phyloP scores from a whole-genome alignment of 2,329 filamentous ascomycete species.

The Sordariomycetes sp. region DNA sequence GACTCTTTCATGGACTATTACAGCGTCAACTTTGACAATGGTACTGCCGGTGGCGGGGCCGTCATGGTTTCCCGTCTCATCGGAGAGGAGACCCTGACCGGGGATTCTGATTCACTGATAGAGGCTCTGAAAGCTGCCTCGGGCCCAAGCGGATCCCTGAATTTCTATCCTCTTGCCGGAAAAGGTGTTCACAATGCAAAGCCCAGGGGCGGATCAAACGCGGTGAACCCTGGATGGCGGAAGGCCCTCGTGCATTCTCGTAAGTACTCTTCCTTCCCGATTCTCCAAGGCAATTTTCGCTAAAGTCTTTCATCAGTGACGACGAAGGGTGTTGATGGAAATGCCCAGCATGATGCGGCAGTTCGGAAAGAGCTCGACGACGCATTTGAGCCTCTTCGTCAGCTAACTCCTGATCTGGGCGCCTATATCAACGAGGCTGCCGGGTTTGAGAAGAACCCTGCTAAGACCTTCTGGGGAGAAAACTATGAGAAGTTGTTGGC shows the following conservation, averaged over 20 bases:
- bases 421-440: constrained; percentile 36
- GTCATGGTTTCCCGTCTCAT: constrained; percentile 36
- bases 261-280: too few relatives aligned
- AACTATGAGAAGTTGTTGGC: constrained; percentile 33
- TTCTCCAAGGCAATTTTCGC: too few relatives aligned
- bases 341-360: too few relatives aligned
- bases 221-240: constrained; percentile 43
- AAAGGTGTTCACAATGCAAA: constrained; percentile 32
- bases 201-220: constrained; percentile 33
- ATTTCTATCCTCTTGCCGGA: constrained; percentile 31
- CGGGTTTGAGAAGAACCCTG: constrained; percentile 25
- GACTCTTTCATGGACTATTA: constrained; percentile 28
- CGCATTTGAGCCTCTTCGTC: constrained; percentile 22
- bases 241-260: constrained; percentile 29
- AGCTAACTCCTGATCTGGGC: constrained; percentile 29
- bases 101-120: constrained; percentile 21
- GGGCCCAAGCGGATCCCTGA: constrained; percentile 14
- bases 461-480: constrained; percentile 30
- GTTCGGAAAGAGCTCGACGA: too few relatives aligned
- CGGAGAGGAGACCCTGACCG: constrained; percentile 22
- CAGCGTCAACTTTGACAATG: constrained; percentile 22
- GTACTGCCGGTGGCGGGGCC: constrained; percentile 20
- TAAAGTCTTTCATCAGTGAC: constrained; percentile 13
- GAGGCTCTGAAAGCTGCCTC: constrained; percentile 26
- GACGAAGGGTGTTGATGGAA: too few relatives aligned